Percentiles rank a stretch among this genome's conserved stretches.
These are phyloP conservation scores for Aspergillus neoniger DNA, from an alignment of 2,329 filamentous ascomycete species.

Conservation along the genomic window DNA sequence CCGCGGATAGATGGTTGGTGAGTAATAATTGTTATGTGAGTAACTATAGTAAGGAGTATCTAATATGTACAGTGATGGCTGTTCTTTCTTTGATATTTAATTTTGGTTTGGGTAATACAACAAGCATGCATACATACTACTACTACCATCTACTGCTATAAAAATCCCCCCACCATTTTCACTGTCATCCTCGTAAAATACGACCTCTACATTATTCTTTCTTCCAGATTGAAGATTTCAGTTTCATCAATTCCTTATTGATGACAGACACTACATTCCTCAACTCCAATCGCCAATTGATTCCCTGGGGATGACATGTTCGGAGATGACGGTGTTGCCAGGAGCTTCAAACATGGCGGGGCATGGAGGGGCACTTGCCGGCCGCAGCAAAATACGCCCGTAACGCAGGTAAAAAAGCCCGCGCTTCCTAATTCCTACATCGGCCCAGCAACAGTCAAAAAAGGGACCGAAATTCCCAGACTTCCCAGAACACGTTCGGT, in stretches of 20 bases:
- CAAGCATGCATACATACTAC: too few species aligned
- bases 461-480: conserved; percentile 2
- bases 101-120: too few species aligned
- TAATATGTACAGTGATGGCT: background rate
- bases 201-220: too few species aligned
- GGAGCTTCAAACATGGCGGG: background rate
- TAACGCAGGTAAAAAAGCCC: background rate
- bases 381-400: background rate
- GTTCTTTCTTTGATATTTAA: background rate
- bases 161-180: too few species aligned
- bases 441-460: background rate
- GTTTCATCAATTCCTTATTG: background rate
- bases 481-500: conserved; percentile 11
- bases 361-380: conserved; percentile 8
- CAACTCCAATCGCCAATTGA: background rate
- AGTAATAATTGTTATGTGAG: background rate
- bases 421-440: conserved; percentile 4
- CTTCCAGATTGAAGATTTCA: too few species aligned
- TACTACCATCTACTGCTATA: too few species aligned
- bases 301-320: background rate
- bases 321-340: background rate
- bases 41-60: background rate
- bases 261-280: too few species aligned
- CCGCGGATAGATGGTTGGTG: background rate
- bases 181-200: too few species aligned